Evolutionary conservation across 768 basidiomycete species (phyloP).

Genomic region (Suillus brevipes): DNA sequence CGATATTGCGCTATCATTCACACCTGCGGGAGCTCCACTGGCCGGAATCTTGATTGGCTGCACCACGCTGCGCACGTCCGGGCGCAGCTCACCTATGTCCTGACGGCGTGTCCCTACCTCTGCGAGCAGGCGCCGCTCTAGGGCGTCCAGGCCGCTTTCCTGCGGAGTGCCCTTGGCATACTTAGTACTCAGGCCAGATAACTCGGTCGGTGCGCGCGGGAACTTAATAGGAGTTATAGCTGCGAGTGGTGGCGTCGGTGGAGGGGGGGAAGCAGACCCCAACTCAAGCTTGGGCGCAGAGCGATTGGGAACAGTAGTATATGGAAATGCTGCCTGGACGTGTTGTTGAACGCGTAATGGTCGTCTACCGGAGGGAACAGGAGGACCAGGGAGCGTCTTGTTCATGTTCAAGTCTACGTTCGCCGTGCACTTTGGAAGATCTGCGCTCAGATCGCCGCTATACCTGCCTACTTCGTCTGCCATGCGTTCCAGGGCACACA

Average conservation of each 20-base stretch:
- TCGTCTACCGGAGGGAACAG: constrained; percentile 48
- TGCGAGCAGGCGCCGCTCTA: constrained; percentile 65
- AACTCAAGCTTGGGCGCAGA: constrained; percentile 17
- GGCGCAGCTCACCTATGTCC: constrained; percentile 26
- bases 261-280: constrained; percentile 24
- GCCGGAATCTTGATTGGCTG: constrained; percentile 42
- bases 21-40: constrained; percentile 25
- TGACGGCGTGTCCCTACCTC: constrained; percentile 69
- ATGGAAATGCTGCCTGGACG: constrained; percentile 35
- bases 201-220: constrained; percentile 33
- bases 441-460: constrained; percentile 27
- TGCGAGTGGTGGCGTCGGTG: constrained; percentile 54
- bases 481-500: constrained; percentile 71
- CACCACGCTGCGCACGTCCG: constrained; percentile 39
- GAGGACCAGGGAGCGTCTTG: constrained; percentile 64
- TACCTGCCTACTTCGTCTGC: constrained; percentile 53
- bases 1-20: constrained; percentile 49
- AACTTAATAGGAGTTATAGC: constrained; percentile 40
- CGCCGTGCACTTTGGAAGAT: constrained; percentile 24
- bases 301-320: constrained; percentile 12
- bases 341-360: constrained; percentile 19
- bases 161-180: constrained; percentile 20
- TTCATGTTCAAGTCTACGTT: constrained; percentile 33
- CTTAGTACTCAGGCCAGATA: constrained; percentile 25
- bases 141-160: constrained; percentile 68